Evolutionary conservation across 129 eudicot genomes (phyloP), one percentile per base, ranked within the genome.

Genomic region (Saposhnikovia divaricata): DNA sequence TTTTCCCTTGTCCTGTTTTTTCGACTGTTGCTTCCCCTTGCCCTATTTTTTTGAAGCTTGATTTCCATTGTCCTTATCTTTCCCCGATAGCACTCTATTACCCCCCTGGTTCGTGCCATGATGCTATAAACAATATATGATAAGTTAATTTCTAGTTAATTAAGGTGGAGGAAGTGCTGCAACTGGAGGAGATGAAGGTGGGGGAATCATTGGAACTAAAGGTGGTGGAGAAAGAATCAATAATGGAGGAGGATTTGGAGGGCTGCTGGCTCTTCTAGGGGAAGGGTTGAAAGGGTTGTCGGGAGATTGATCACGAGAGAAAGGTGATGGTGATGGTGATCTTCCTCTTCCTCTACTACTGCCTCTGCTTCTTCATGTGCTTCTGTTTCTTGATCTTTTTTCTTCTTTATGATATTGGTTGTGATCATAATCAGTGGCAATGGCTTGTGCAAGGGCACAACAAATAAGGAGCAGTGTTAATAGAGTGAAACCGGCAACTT

Each of bases 211-310:
- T n/a, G 78, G 78, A 34, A 74, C 47, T 12, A 23, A 45, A 0
- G 85, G 50, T 9, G 86, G 82, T 40, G 84, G 87, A 39, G 82
- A 74, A 23, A 78, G 87, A 42, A 74, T 74, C 5, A 78, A 4
- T 65, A 65, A 5, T 65, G 83, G 85, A 5, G 81, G 51, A 15
- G 82, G 80, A 4, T 44, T 3, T 9, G 70, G 53, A 9, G 86
- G 76, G n/a, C 70, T 76, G 14, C 74, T 43, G 15, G 4, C 44
- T 53, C 27, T 44, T 27, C 44, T 63, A 10, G 81, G 81, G 9
- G 55, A 40, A 6, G 70, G 45, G 21, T 65, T 53, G 53, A 89
- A 89, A 12, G 93, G 90, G 77, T 86, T 87, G 70, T 83, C 80
- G 50, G 88, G 84, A 39, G 92, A 83, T 14, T 37, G 34, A 39